Base-by-base conservation (phyloP, 2,329 filamentous ascomycete species). In the Aspergillus quadricinctus region DNA sequence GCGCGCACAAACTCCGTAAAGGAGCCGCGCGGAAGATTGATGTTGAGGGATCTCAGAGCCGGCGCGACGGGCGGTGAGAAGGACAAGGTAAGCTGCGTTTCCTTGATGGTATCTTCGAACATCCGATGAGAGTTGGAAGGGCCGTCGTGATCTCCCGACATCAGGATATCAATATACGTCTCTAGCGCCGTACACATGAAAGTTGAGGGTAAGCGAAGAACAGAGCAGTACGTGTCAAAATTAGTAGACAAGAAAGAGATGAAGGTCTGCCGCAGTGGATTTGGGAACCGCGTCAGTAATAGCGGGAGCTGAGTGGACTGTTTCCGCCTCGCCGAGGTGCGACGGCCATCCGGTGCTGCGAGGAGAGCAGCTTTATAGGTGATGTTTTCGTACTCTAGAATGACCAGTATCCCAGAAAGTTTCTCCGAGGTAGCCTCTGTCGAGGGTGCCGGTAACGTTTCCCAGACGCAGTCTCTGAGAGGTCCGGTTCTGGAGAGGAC, bases 291-390 rank as follows among this genome's bases (percentile, higher is more conserved):
- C 3, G 80, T 76, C 43, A 83, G 65, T 14, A 83, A 69, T 14
- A 83, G 65, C 0, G 81, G 81, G 3, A 83, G 72, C 17, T 74
- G 68, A 1, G 80, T 82, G 50, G 79, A 79, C 1, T 69, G 60
- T 4, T 71, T 66, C 21, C 61, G 60, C 10, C 56, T 54, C 17
- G 53, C 21, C 23, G 43, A 46, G 21, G 43, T 52, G 7, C 50
- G 53, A 25, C 57, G 62, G 14, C 52, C 56, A 29, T 65, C 59
- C 2, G 72, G 67, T 17, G 75, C 69, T 2, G 78, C 68, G 5
- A 83, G 72, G 2, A 83, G 69, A n/a, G 80, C 75, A 3, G 79
- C 80, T 61, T 77, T 78, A 70, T 82, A 81, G 19, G 65, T 70
- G 49, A 74, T 72, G 48, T 75, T 76, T 57, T 81, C 78, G 59